Conservation (phyloP, 306 rosid genomes). For the Lablab purpureus region DNA sequence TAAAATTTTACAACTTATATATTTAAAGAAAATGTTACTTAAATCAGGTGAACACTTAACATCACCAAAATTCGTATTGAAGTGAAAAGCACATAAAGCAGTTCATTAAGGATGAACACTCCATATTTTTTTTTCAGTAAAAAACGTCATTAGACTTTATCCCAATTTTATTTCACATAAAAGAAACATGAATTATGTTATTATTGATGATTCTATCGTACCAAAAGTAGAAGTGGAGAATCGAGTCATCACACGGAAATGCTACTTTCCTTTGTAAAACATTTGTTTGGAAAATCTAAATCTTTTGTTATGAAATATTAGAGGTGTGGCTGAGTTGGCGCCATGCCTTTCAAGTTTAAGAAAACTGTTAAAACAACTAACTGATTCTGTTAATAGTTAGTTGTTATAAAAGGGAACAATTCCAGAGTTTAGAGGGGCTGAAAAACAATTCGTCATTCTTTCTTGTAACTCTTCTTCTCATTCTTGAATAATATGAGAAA, state of each 20-base stretch:
- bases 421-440: no score
- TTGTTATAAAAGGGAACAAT: no score
- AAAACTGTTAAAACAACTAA: no score
- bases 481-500: no score
- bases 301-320: no score
- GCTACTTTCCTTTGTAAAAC: neutral
- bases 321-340: no score
- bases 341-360: no score
- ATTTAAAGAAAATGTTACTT: neutral
- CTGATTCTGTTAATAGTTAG: no score
- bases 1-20: neutral
- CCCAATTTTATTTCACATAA: neutral
- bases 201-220: neutral
- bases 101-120: neutral
- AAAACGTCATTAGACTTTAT: neutral
- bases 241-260: neutral
- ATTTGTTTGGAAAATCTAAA: neutral
- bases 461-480: no score
- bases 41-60: neutral
- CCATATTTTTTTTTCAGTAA: neutral
- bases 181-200: neutral
- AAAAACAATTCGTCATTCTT: no score
- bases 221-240: neutral
- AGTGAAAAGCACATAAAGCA: neutral
- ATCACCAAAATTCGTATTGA: slow-evolving; percentile 11